phyloP scores from a whole-genome alignment of 768 basidiomycete genomes.

The Psilocybe cyanescens region DNA sequence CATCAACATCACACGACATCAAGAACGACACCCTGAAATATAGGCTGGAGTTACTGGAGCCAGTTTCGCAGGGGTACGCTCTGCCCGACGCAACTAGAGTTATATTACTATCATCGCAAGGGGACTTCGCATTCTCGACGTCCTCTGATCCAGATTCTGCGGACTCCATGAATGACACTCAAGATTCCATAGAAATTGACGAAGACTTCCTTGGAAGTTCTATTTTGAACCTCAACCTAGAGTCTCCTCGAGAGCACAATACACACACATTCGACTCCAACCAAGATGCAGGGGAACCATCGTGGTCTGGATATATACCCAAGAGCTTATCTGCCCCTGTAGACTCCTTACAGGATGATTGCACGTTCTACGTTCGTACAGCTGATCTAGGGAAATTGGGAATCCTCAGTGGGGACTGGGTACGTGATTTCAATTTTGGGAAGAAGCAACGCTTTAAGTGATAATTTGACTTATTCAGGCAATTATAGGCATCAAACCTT shows the following conservation, averaged over 20 bases:
- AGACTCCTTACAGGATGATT: slow-evolving; percentile 46
- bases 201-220: slow-evolving; percentile 71
- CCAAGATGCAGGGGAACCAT: slow-evolving; percentile 16
- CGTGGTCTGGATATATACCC: slow-evolving; percentile 22
- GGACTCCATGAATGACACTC: slow-evolving; percentile 16
- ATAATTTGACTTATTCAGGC: slow-evolving; percentile 42
- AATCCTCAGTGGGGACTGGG: slow-evolving; percentile 80
- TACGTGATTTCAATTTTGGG: slow-evolving; percentile 28
- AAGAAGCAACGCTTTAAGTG: not conserved
- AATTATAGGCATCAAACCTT: slow-evolving; percentile 42
- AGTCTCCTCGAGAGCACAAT: slow-evolving; percentile 18
- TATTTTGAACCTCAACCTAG: slow-evolving; percentile 33
- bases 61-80: slow-evolving; percentile 73
- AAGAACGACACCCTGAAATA: slow-evolving; percentile 36
- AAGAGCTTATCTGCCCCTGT: slow-evolving; percentile 36
- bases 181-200: slow-evolving; percentile 67
- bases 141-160: not conserved
- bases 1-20: slow-evolving; percentile 12
- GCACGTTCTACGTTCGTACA: slow-evolving; percentile 64
- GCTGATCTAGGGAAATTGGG: slow-evolving; percentile 69
- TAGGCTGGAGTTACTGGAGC: slow-evolving; percentile 63
- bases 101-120: slow-evolving; percentile 43
- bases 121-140: not conserved
- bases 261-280: slow-evolving; percentile 9
- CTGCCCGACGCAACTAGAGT: slow-evolving; percentile 53